Base-by-base conservation (phyloP, 306 rosid species). In the Pyrus pyrifolia region DNA sequence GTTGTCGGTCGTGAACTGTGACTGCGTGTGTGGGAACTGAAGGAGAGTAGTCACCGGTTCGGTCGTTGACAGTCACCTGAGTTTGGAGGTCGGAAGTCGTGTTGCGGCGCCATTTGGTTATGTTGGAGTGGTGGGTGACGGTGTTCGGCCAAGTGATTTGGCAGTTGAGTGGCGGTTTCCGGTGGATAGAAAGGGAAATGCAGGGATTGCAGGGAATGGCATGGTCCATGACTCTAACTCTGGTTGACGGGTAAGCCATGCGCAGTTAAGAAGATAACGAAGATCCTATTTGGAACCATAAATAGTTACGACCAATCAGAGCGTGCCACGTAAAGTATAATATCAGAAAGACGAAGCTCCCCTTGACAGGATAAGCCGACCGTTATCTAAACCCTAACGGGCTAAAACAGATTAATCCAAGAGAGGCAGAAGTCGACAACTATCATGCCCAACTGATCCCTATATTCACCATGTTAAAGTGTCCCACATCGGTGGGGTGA, bases 1-100 rank as follows among this genome's bases (percentile, higher is more conserved):
- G 80, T 73, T 90, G 90, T 25, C 91, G 76, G 33, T 95, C 99
- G 64, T 91, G 99, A 31, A 95, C 97, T 14, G 89, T 95, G 67
- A 95, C 96, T 84, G 88, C 92, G 81, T 95, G 97, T 11, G 86
- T 68, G 12, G 96, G 93, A 79, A 83, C 85, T 13, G 88, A 71
- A 2, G 83, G 68, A 40, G 85, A 80, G 68, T 25, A 21, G 73
- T 25, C 72, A 53, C 73, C 86, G 45, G 79, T 23, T 60, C 72
- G 75, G 65, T 70, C 83, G 8, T 82, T 25, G 68, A 82, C 75
- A 19, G 33, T 86, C 18, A 73, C 79, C 57, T 85, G 78, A 23
- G 88, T 77, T 79, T 80, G 96, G 77, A 92, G 97, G 82, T 89
- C 90, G 77, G 91, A 83, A 66, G 80, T 76, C 5, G 79, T 35